These are phyloP conservation scores for Amanita inopinata DNA, from an alignment of 768 basidiomycete species.

Conservation along the genomic window DNA sequence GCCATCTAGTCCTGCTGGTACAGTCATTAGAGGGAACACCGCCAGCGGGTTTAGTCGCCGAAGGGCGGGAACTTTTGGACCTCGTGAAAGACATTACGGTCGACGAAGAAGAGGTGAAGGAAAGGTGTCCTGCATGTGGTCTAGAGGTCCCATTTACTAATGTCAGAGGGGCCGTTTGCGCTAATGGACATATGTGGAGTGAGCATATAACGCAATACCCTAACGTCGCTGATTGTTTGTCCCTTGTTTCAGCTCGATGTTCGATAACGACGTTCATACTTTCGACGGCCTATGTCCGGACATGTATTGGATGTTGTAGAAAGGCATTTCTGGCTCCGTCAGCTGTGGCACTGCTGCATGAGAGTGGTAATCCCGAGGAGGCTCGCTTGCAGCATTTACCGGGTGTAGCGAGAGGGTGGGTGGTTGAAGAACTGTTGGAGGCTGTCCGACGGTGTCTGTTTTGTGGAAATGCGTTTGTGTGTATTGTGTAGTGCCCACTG, in stretches of 20 bases:
- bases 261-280: slow-evolving; percentile 75
- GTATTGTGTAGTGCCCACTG: slow-evolving; percentile 5
- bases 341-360: slow-evolving; percentile 16
- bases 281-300: slow-evolving; percentile 67
- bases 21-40: not conserved
- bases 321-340: slow-evolving; percentile 68
- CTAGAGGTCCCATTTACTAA: slow-evolving; percentile 49
- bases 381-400: slow-evolving; percentile 31
- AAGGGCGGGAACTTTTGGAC: slow-evolving; percentile 23
- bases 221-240: slow-evolving; percentile 11
- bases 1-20: not conserved
- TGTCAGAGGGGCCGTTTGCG: slow-evolving; percentile 51
- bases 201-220: slow-evolving; percentile 18
- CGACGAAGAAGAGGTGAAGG: slow-evolving; percentile 25
- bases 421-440: slow-evolving; percentile 54
- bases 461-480: slow-evolving; percentile 56
- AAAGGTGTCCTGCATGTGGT: slow-evolving; percentile 69
- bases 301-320: slow-evolving; percentile 72
- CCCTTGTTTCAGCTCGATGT: slow-evolving; percentile 48
- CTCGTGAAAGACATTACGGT: slow-evolving; percentile 25
- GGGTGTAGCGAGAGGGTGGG: slow-evolving; percentile 43
- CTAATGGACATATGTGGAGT: slow-evolving; percentile 75
- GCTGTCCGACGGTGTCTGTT: slow-evolving; percentile 62
- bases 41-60: slow-evolving; percentile 9
- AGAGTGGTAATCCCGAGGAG: slow-evolving; percentile 15